These are phyloP conservation scores for Sequoia sempervirens DNA, from an alignment of 75 land plant species.

Conservation along the genomic window DNA sequence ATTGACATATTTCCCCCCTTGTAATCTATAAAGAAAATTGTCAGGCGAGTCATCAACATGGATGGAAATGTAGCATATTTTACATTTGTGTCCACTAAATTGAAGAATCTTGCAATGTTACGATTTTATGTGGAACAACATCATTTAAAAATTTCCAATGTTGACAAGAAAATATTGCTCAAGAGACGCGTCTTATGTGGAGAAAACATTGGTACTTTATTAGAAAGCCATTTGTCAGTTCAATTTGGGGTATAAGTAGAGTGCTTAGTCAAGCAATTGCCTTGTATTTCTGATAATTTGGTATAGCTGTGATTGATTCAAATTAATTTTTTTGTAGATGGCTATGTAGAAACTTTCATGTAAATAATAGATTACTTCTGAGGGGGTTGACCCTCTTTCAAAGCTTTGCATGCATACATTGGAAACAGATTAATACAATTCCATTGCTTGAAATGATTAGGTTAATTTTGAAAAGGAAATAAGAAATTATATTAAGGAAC, in stretches of 20 bases:
- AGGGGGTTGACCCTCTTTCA: too few relatives aligned
- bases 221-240: not conserved
- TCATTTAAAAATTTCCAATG: not conserved
- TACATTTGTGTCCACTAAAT: not conserved
- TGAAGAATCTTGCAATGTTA: not conserved
- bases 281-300: too few relatives aligned
- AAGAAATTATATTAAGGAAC: too few relatives aligned
- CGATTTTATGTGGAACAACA: not conserved
- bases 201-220: not conserved
- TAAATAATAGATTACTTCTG: too few relatives aligned
- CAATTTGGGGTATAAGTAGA: not conserved
- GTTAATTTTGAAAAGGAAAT: too few relatives aligned
- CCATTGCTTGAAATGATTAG: too few relatives aligned
- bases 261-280: too few relatives aligned
- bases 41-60: not conserved
- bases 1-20: not conserved
- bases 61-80: not conserved
- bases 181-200: not conserved
- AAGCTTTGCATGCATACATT: too few relatives aligned
- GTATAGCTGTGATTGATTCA: too few relatives aligned
- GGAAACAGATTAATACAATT: too few relatives aligned
- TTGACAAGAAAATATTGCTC: not conserved
- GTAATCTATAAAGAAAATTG: not conserved
- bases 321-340: too few relatives aligned
- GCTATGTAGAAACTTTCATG: too few relatives aligned